Base-by-base conservation (phyloP, 1,139 yeast genomes). In the Suhomyces panamericanus region DNA sequence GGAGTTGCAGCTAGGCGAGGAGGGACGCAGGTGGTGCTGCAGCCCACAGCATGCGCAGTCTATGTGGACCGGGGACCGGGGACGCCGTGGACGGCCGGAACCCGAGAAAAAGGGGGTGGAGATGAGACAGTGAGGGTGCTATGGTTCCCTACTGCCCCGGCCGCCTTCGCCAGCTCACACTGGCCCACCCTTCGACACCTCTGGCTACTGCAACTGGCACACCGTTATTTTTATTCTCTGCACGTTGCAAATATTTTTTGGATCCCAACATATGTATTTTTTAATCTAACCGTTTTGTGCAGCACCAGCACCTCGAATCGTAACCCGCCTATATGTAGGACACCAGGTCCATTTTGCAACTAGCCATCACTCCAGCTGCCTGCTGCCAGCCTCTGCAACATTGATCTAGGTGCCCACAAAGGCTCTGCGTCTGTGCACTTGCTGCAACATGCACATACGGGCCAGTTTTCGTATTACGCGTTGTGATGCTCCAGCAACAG, bases 241-340 rank as follows among this genome's bases (percentile, higher is more conserved):
- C 42, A 39, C 42, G 38, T 15, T 39, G 32, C 20, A 12, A 32
- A 27, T 35, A 41, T 41, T 34, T 41, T 41, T 41, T 41, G 26
- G n/a, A 17, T 17, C 20, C 28, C 33, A 20, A 37, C 27, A 29
- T 27, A 17, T 40, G 30, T 41, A 41, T 41, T 41, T 41, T 41
- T 41, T 41, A 41, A 32, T 32, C 39, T 32, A 41, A 36, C 31
- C 29, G 35, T 35, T 39, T 41, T 35, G 43, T 40, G 43, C 38
- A 35, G 34, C 30, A 24, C 26, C 9, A 27, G 22, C 16, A 10
- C 9, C n/a, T 7, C 13, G 28, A 33, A 41, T 41, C 39, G 36
- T 35, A 35, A 41, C 39, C 39, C 13, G 27, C n/a, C 32, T 41
- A 15, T 41, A 14, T 41, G 39, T 39, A 41, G 43, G 39, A 12